These are phyloP conservation scores for Dendrobium catenatum DNA, from an alignment of 106 monocot genomes.

Conservation along the genomic window DNA sequence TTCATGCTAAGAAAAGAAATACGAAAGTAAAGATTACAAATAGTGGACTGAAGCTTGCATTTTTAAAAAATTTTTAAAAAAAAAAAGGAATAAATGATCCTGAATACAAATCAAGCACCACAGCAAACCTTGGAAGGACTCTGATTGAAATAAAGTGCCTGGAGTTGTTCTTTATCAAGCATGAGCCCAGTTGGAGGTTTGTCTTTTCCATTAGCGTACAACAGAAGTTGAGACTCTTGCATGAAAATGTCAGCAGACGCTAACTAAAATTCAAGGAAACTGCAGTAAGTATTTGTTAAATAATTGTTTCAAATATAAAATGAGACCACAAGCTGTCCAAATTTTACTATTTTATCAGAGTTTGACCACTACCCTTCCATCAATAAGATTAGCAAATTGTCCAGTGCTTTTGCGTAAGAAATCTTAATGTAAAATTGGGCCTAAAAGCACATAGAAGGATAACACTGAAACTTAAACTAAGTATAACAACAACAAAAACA, in stretches of 20 bases:
- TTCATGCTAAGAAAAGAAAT: not conserved
- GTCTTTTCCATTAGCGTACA: conserved; percentile 71
- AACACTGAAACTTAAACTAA: not conserved
- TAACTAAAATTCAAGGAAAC: conserved; percentile 31
- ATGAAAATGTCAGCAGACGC: conserved; percentile 64
- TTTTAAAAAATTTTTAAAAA: not conserved
- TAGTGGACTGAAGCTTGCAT: not conserved
- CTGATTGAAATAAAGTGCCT: conserved; percentile 77
- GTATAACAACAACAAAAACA: no score
- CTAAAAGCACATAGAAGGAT: not conserved
- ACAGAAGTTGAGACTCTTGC: conserved; percentile 71
- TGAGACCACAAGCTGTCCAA: not conserved
- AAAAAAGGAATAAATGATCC: not conserved
- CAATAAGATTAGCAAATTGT: not conserved
- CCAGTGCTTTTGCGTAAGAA: no score
- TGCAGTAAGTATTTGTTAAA: not conserved
- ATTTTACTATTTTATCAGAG: not conserved
- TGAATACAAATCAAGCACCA: not conserved
- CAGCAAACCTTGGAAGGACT: conserved; percentile 55
- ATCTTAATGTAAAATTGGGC: no score
- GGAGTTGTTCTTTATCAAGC: conserved; percentile 75
- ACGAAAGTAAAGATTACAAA: not conserved
- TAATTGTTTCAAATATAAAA: not conserved
- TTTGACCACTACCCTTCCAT: not conserved
- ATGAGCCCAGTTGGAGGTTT: conserved; percentile 66